These are phyloP conservation scores for Heterobasidion parviporum DNA, from an alignment of 1,284 basidiomycete species.

Conservation along the genomic window DNA sequence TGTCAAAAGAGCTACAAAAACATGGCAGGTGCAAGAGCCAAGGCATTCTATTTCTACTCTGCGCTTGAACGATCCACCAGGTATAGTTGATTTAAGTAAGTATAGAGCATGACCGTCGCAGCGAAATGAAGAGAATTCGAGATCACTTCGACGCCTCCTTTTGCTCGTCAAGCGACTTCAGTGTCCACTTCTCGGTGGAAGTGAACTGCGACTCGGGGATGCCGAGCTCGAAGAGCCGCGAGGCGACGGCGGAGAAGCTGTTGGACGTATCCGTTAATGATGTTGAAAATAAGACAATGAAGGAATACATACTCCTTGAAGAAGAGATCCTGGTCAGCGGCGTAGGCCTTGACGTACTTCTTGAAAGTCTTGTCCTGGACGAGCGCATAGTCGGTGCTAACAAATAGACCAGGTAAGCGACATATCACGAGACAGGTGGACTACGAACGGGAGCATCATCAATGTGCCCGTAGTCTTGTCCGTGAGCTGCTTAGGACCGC, in stretches of 20 bases:
- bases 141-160: conserved; percentile 6
- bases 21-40: no score
- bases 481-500: conserved; percentile 88
- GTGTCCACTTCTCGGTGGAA: conserved; percentile 58
- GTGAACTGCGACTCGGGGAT: conserved; percentile 76
- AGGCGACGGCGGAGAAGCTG: conserved; percentile 75
- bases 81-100: no score
- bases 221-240: conserved; percentile 82
- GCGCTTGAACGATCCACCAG: no score
- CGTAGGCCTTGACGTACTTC: conserved; percentile 79
- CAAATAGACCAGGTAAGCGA: neutral
- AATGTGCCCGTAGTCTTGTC: conserved; percentile 85
- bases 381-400: conserved; percentile 76
- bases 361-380: conserved; percentile 85
- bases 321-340: conserved; percentile 75
- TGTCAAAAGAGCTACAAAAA: no score
- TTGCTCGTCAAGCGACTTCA: conserved; percentile 63
- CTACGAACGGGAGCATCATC: conserved; percentile 90
- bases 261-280: neutral
- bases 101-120: no score
- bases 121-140: no score
- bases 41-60: no score
- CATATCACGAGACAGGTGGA: neutral
- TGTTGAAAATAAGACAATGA: neutral
- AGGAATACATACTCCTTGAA: conserved; percentile 68